Conservation (phyloP, 306 rosid species). For the Erythrophleum fordii region DNA sequence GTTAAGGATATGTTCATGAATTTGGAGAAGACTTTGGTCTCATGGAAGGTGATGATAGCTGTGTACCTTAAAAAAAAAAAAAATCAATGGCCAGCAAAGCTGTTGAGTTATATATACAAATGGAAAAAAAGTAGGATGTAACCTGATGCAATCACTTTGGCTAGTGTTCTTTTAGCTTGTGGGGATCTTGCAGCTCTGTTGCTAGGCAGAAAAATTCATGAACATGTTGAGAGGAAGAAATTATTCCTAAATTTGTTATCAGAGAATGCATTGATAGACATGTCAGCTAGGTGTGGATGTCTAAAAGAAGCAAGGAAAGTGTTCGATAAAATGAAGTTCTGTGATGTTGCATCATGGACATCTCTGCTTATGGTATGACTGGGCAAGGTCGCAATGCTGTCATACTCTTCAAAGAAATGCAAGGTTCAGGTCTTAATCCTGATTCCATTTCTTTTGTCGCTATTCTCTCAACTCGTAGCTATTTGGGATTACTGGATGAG, state of each 20-base stretch:
- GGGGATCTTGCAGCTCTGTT: constrained; percentile 78
- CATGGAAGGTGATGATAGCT: constrained; percentile 77
- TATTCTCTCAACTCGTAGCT: constrained; percentile 75
- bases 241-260: constrained; percentile 65
- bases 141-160: constrained; percentile 71
- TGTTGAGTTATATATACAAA: constrained; percentile 53
- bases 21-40: too few species aligned
- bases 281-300: too few species aligned
- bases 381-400: constrained; percentile 68
- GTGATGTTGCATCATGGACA: constrained; percentile 82
- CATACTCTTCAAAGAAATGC: constrained; percentile 62
- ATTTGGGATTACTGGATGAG: constrained; percentile 66
- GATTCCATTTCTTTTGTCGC: constrained; percentile 71
- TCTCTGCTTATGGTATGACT: constrained; percentile 71
- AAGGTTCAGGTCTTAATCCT: constrained; percentile 54
- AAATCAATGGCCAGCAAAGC: constrained; percentile 70
- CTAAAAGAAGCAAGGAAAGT: too few species aligned
- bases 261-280: too few species aligned
- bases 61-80: constrained; percentile 67
- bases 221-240: constrained; percentile 56
- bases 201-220: constrained; percentile 68
- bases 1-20: too few species aligned
- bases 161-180: constrained; percentile 76
- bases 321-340: constrained; percentile 59
- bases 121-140: constrained; percentile 59